phyloP scores from a whole-genome alignment of 345 rosid species.

The Lagerstroemia speciosa region DNA sequence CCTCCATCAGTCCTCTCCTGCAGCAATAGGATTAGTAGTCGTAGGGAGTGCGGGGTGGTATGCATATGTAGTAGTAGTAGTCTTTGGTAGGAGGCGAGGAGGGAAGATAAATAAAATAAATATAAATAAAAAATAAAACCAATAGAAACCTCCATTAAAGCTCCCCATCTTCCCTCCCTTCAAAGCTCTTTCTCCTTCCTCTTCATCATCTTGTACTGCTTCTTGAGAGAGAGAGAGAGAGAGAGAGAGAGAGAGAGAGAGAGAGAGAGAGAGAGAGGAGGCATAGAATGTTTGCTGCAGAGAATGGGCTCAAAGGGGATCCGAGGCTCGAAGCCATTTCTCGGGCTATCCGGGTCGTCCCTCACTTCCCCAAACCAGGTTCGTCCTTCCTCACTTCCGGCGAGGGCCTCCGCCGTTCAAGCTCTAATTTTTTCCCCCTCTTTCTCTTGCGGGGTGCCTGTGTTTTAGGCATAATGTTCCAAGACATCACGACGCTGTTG shows the following conservation, averaged over 20 bases:
- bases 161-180: not conserved
- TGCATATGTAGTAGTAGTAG: not conserved
- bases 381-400: not conserved
- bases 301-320: slow-evolving; percentile 71
- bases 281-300: slow-evolving; percentile 54
- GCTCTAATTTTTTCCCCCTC: not conserved
- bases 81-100: too few relatives aligned
- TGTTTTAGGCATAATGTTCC: slow-evolving; percentile 84
- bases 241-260: not conserved
- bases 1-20: not conserved
- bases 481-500: slow-evolving; percentile 84
- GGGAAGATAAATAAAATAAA: slow-evolving; percentile 7
- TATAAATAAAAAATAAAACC: not conserved
- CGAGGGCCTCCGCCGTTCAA: not conserved
- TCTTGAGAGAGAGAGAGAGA: not conserved
- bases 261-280: not conserved
- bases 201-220: not conserved
- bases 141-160: slow-evolving; percentile 7
- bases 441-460: not conserved
- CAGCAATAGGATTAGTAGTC: not conserved
- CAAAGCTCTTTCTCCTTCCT: not conserved
- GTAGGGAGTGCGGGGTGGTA: not conserved
- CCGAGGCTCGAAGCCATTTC: slow-evolving; percentile 60
- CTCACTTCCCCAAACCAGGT: slow-evolving; percentile 75
- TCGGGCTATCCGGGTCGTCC: slow-evolving; percentile 58